A percentile compares a stretch with the other conserved stretches of the same genome.
Evolutionary conservation across 2,329 filamentous ascomycete genomes (phyloP).

Genomic region (Penicillium decumbens): DNA sequence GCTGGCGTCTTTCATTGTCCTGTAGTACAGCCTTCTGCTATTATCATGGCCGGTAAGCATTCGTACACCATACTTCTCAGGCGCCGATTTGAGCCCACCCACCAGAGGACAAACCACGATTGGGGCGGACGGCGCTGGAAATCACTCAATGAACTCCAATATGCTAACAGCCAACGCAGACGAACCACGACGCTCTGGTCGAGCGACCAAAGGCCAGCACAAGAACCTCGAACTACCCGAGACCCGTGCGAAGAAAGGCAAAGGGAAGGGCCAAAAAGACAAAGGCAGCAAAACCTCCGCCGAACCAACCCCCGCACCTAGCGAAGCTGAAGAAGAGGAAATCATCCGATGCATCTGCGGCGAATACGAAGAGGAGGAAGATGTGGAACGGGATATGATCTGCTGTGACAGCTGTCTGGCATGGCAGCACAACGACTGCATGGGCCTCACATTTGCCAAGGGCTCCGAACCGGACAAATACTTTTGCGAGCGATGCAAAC

Average conservation of each 20-base stretch:
- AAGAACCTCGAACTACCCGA: constrained; percentile 77
- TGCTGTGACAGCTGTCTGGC: constrained; percentile 86
- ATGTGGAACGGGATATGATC: constrained; percentile 88
- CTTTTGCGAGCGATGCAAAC: constrained; percentile 85
- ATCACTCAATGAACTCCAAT: constrained; percentile 10
- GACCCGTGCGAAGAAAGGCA: constrained; percentile 45
- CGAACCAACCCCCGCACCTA: constrained; percentile 43
- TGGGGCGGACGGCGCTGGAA: neutral
- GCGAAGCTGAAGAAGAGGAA: constrained; percentile 61
- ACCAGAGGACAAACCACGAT: constrained; percentile 1
- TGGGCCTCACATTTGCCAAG: constrained; percentile 74
- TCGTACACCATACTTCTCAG: constrained; percentile 28
- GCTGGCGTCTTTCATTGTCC: constrained; percentile 27
- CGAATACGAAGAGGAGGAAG: constrained; percentile 76
- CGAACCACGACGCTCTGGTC: constrained; percentile 88
- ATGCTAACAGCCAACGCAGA: constrained; percentile 48
- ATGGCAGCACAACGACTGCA: constrained; percentile 97
- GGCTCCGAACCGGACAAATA: constrained; percentile 76
- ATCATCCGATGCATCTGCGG: constrained; percentile 93
- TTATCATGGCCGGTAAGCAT: constrained; percentile 60
- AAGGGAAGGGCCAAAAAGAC: constrained; percentile 46
- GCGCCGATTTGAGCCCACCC: constrained; percentile 4
- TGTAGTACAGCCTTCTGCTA: constrained; percentile 37
- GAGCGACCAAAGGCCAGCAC: constrained; percentile 95
- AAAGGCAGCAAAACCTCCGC: constrained; percentile 46